Percentiles rank a stretch among this genome's conserved stretches.
Conservation (phyloP, 164 flowering plant species). For the Magnolia officinalis region DNA sequence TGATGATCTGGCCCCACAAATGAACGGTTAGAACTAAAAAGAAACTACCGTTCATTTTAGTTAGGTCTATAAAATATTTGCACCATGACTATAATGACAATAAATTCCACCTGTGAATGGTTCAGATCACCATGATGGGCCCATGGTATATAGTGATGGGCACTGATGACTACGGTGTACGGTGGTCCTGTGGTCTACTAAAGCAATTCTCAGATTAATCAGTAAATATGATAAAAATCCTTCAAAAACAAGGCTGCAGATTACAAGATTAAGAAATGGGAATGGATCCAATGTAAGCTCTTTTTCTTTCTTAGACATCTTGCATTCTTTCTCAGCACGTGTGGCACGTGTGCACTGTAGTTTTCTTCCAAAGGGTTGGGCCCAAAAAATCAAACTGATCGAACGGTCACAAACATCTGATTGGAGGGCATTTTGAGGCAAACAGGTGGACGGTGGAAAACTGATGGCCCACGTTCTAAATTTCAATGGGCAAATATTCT, state of each 20-base stretch:
- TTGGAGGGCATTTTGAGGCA: too few species aligned
- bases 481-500: too few species aligned
- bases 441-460: too few species aligned
- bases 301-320: not conserved
- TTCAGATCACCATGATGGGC: not conserved
- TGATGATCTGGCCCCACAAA: too few species aligned
- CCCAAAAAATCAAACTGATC: too few species aligned
- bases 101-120: not conserved
- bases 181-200: not conserved
- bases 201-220: not conserved
- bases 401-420: too few species aligned
- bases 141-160: not conserved
- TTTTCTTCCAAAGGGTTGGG: too few species aligned
- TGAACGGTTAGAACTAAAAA: too few species aligned
- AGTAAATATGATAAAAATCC: not conserved
- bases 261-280: not conserved
- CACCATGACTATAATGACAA: not conserved
- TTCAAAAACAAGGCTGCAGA: not conserved
- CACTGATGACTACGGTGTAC: not conserved
- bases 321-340: not conserved
- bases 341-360: too few species aligned
- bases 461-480: too few species aligned
- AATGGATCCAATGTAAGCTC: not conserved
- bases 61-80: not conserved
- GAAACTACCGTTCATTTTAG: not conserved